Conservation (phyloP, 305 asterid species). For the Fraxinus albicans region DNA sequence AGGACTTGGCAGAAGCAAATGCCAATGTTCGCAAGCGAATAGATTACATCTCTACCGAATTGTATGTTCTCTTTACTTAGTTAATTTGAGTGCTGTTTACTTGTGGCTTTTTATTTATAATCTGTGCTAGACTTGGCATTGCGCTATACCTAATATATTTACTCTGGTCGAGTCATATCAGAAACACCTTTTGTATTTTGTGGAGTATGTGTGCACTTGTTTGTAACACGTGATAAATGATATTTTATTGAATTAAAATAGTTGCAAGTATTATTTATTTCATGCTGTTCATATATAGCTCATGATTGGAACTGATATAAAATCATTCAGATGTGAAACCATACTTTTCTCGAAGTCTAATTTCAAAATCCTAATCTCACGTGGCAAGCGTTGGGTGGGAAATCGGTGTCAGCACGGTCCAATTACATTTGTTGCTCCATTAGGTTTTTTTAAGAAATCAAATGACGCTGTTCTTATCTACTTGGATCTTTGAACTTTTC, state of each 20-base stretch:
- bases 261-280: neutral
- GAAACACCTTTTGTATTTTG: neutral
- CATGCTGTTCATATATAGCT: neutral
- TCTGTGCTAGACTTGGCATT: neutral
- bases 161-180: neutral
- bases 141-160: neutral
- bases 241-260: neutral
- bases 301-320: neutral
- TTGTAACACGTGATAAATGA: neutral
- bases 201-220: no score
- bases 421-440: neutral
- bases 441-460: neutral
- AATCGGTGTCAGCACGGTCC: neutral
- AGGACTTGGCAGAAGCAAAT: conserved; percentile 95
- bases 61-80: conserved; percentile 45
- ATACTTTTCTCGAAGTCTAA: neutral
- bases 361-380: neutral
- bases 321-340: neutral
- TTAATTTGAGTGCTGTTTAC: neutral
- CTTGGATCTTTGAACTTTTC: neutral
- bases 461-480: neutral
- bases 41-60: conserved; percentile 86
- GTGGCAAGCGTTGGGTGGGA: neutral
- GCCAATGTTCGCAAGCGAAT: conserved; percentile 94
- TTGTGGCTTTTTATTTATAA: neutral